Conservation (phyloP, 148 eudicot genomes). For the Amaranthus cruentus region DNA sequence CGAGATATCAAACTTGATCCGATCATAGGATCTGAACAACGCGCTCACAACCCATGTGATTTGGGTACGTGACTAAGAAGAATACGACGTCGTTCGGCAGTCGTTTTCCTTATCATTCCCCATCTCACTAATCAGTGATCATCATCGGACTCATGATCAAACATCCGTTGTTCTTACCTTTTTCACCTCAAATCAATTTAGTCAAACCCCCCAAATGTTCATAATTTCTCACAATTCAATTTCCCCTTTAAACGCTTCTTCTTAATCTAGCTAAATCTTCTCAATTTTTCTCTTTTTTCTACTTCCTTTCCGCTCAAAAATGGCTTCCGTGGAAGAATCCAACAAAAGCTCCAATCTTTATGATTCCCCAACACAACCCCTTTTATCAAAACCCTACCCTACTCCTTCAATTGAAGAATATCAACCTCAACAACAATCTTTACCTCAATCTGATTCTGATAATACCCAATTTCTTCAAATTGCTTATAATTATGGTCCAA, state of each 20-base stretch:
- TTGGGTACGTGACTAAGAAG: too few relatives aligned
- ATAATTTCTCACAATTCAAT: not conserved
- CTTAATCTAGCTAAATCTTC: not conserved
- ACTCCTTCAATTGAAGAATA: slow-evolving; percentile 37
- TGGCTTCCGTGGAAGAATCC: slow-evolving; percentile 54
- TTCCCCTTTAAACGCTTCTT: not conserved
- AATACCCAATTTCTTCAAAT: slow-evolving; percentile 58
- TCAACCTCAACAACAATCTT: slow-evolving; percentile 14
- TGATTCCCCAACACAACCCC: slow-evolving; percentile 58
- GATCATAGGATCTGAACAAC: too few relatives aligned
- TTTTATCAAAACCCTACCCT: slow-evolving; percentile 55
- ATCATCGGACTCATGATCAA: slow-evolving; percentile 14
- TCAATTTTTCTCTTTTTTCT: not conserved
- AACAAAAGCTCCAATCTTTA: slow-evolving; percentile 33
- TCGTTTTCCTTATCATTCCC: slow-evolving; percentile 10
- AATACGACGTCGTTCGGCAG: slow-evolving; percentile 2
- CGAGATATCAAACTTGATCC: too few relatives aligned
- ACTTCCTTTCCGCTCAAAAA: slow-evolving; percentile 7
- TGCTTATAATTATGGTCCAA: slow-evolving; percentile 57
- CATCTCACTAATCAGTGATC: slow-evolving; percentile 2
- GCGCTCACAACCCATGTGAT: too few relatives aligned
- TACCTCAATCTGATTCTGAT: slow-evolving; percentile 41
- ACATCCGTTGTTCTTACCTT: not conserved
- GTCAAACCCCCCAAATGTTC: slow-evolving; percentile 21
- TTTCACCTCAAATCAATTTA: slow-evolving; percentile 6